Base-by-base conservation (phyloP, 257 asterid genomes). In the Penstemon eatonii region DNA sequence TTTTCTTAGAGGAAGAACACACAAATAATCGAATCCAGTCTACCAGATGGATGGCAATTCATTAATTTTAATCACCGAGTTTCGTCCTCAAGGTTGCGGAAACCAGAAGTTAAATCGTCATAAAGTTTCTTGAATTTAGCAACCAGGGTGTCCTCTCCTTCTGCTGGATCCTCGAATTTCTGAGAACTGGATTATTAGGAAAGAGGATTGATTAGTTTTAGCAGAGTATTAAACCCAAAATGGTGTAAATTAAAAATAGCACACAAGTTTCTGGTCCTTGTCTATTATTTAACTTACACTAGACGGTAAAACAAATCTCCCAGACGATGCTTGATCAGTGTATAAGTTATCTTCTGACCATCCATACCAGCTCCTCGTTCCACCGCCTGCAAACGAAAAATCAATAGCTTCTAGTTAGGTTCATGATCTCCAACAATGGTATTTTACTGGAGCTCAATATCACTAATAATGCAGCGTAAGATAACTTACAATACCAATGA, bases 281-380 rank as follows among this genome's bases (percentile, higher is more conserved):
- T 25, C 13, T 49, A 65, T 36, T 40, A 70, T 63, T 74, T 72
- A 69, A 84, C 99, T 87, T 81, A 94, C 99, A 94, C 99, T 73
- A 91, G 81, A 71, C 96, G 96, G 80, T 94, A 94, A 73, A 91
- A 94, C 43, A 94, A 73, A 74, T 94, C 99, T 67, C 97, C 97
- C 4, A 91, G 77, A 56, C 96, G 92, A 80, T 91, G 99, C 91
- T 94, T 94, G 73, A 94, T 84, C 42, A 94, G 91, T 66, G 83
- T 75, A 79, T 94, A 94, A 12, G 96, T 87, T 69, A 94, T 94
- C 84, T 86, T 94, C 81, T 91, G 96, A 11, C 97, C 97, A 76
- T 94, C 99, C 95, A 89, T 89, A 64, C 99, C 99, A 79, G 99
- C 97, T 75, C 93, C 99, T 64, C 99, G 86, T 69, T 94, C 99